phyloP scores from a whole-genome alignment of 768 basidiomycete species.

The Suillus americanus region DNA sequence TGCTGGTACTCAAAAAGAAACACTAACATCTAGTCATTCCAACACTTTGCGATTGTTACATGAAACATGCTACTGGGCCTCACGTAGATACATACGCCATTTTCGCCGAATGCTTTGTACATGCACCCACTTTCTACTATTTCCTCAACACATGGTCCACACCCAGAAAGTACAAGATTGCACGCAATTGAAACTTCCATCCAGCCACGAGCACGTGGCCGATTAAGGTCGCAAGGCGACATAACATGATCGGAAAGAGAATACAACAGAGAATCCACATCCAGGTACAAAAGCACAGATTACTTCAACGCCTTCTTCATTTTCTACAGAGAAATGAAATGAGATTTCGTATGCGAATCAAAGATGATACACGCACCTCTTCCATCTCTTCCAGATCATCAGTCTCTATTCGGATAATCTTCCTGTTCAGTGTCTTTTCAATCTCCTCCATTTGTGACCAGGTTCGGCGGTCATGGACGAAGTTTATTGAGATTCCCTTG shows the following conservation, averaged over 20 bases:
- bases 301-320: constrained; percentile 82
- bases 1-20: not conserved
- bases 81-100: not conserved
- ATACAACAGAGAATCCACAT: constrained; percentile 3
- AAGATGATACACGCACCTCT: constrained; percentile 51
- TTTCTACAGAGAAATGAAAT: constrained; percentile 43
- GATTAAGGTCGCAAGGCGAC: not conserved
- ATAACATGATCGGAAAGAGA: not conserved
- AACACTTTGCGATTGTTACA: not conserved
- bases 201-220: not conserved
- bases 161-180: not conserved
- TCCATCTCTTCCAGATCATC: constrained; percentile 94
- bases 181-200: not conserved
- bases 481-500: constrained; percentile 96
- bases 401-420: constrained; percentile 86
- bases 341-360: not conserved
- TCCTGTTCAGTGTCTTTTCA: constrained; percentile 71
- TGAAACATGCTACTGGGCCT: not conserved
- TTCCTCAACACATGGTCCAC: not conserved
- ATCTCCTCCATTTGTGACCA: constrained; percentile 91
- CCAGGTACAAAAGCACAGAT: constrained; percentile 3
- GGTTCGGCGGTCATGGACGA: constrained; percentile 88
- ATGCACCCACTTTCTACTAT: not conserved
- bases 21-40: not conserved
- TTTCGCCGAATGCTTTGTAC: not conserved